Evolutionary conservation across 768 basidiomycete species (phyloP), one percentile per base, ranked within the genome.

Genomic region (Lactifluus echinatus): DNA sequence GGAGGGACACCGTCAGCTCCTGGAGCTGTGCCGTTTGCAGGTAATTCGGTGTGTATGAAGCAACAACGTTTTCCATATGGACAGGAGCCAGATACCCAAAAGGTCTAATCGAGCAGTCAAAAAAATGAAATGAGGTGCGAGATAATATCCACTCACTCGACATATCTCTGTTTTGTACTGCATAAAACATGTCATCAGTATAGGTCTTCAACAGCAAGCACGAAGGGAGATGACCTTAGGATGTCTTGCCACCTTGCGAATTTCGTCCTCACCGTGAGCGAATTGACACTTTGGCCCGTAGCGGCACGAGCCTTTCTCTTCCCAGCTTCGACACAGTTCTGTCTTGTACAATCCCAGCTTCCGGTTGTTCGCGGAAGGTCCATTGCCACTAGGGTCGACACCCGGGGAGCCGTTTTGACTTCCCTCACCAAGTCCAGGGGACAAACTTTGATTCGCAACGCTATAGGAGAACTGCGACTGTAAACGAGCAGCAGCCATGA

Each of bases 91-190:
- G 90, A 92, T 12, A 93, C 86, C 89, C 91, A 93, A 76, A 93
- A 93, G 8, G 91, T 93, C 85, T 91, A 26, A 26, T 37, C 24
- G 57, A 26, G n/a, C 63, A 56, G 34, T 57, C 62, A 53, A 56
- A 14, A 60, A 48, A 48, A 17, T 53, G 8, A 42, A 40, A 39
- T 19, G 19, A 11, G 29, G 49, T 46, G 11, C 55, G 57, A 44
- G 46, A 17, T n/a, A 7, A 43, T 37, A 15, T 23, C n/a, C 6
- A 72, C 83, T 62, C 65, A 91, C 89, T 74, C 90, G 83, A 70
- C 91, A 94, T 63, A 93, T 91, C 71, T 94, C 91, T 10, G 92
- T 93, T 72, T 94, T 94, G 72, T 93, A 93, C 89, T 89, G 66
- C 19, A 50, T 55, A 53, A 55, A 61, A 33, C 33, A 62, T 28